Evolutionary conservation across 176 grass and related monocot genomes (phyloP).

Genomic region (Dendrocalamus sinicus): DNA sequence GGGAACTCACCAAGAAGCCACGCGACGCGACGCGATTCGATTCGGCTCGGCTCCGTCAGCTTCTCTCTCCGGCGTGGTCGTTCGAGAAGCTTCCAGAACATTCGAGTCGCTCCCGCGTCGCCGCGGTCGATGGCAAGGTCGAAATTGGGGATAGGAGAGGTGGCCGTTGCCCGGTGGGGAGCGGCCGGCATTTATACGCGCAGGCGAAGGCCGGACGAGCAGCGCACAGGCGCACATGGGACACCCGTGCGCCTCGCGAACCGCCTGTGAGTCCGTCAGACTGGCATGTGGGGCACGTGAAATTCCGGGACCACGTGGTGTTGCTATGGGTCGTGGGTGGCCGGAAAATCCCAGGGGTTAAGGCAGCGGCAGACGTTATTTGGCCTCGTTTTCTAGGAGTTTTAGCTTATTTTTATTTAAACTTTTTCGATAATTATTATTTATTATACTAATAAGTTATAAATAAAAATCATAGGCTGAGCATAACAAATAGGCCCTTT

Average conservation of each 20-base stretch:
- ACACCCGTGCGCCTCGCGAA: background rate
- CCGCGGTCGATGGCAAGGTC: slow-evolving; percentile 24
- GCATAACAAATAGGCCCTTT: too few species aligned
- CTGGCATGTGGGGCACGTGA: slow-evolving; percentile 1
- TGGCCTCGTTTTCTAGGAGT: too few species aligned
- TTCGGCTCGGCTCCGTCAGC: background rate
- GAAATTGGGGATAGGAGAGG: slow-evolving; percentile 21
- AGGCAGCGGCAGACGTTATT: too few species aligned
- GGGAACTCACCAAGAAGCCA: background rate
- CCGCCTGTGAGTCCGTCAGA: background rate
- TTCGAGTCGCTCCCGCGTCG: slow-evolving; percentile 23
- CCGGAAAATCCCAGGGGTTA: background rate
- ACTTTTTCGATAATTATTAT: too few species aligned
- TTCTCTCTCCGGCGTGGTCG: background rate
- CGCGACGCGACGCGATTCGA: slow-evolving; percentile 6
- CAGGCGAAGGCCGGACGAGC: background rate
- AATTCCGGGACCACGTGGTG: background rate
- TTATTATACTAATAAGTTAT: too few species aligned
- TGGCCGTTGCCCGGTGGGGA: slow-evolving; percentile 31
- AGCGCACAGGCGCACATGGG: slow-evolving; percentile 41
- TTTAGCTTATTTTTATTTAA: too few species aligned
- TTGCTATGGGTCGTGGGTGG: background rate
- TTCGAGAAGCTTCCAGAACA: slow-evolving; percentile 7
- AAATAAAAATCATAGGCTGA: too few species aligned
- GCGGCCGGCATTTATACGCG: slow-evolving; percentile 44